These are phyloP conservation scores for Microbotryum violaceum DNA, from an alignment of 1,284 basidiomycete genomes.

Conservation along the genomic window DNA sequence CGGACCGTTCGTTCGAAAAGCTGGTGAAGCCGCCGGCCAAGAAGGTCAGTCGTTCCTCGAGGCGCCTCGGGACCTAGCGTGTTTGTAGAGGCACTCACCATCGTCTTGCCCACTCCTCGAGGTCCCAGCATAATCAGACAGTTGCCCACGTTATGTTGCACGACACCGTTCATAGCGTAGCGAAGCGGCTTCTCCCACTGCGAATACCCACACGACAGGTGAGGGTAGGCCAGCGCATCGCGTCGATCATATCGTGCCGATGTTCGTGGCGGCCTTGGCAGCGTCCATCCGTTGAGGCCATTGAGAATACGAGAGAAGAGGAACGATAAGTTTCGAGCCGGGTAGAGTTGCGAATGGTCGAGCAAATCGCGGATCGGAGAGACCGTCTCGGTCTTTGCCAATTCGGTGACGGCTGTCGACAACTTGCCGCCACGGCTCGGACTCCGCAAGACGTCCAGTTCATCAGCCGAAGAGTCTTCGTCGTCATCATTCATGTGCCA, in stretches of 20 bases:
- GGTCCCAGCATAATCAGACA: slow-evolving; percentile 33
- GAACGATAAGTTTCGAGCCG: not conserved
- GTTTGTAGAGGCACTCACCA: slow-evolving; percentile 11
- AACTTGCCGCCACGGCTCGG: not conserved
- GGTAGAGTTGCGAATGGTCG: not conserved
- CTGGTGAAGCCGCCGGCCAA: not conserved
- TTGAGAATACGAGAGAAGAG: slow-evolving; percentile 4
- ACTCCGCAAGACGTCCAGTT: not conserved
- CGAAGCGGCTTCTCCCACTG: slow-evolving; percentile 29
- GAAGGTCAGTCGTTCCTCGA: not conserved
- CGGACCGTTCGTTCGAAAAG: slow-evolving; percentile 31
- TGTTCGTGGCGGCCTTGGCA: not conserved
- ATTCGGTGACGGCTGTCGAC: not conserved
- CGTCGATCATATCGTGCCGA: too few species aligned
- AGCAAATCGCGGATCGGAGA: not conserved
- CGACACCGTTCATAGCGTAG: slow-evolving; percentile 29
- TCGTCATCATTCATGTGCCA: slow-evolving; percentile 26
- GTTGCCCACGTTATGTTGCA: slow-evolving; percentile 34
- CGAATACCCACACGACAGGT: slow-evolving; percentile 17
- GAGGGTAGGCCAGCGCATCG: slow-evolving; percentile 9
- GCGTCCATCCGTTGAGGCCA: slow-evolving; percentile 9
- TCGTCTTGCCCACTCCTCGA: slow-evolving; percentile 34
- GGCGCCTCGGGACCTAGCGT: too few species aligned
- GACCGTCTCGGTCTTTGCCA: not conserved
- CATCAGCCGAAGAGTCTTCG: not conserved